These are phyloP conservation scores for Trichoderma atrobrunneum DNA, from an alignment of 2,329 filamentous ascomycete genomes.

Conservation along the genomic window DNA sequence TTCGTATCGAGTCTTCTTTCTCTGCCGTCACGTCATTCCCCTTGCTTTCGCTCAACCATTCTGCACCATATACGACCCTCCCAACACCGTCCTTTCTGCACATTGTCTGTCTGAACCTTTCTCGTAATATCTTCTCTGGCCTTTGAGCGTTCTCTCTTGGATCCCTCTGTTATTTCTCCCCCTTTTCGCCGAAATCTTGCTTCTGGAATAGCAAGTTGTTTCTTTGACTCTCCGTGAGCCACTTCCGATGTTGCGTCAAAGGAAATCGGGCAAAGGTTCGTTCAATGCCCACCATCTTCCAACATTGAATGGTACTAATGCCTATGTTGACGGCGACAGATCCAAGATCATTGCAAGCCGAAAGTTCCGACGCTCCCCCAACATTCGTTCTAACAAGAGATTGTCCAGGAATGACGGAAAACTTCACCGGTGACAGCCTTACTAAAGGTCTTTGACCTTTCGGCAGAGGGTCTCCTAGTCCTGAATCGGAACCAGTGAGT, in stretches of 20 bases:
- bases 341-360: neutral
- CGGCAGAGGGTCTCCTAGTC: neutral
- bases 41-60: neutral
- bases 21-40: neutral
- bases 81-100: neutral
- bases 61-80: neutral
- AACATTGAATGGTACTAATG: neutral
- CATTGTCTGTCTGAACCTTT: neutral
- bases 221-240: neutral
- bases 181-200: neutral
- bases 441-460: neutral
- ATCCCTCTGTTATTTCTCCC: neutral
- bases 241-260: neutral
- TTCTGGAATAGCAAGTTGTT: neutral
- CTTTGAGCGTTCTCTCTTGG: neutral
- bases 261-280: neutral
- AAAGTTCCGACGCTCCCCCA: neutral
- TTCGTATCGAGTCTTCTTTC: neutral
- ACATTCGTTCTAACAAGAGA: neutral
- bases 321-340: neutral
- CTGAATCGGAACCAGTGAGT: neutral
- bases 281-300: neutral
- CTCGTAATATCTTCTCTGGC: neutral
- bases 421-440: neutral
- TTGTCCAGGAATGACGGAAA: neutral